A percentile compares a stretch with the other conserved stretches of the same genome.
Conservation (phyloP, 2,329 filamentous ascomycete species). For the Scedosporium apiospermum region DNA sequence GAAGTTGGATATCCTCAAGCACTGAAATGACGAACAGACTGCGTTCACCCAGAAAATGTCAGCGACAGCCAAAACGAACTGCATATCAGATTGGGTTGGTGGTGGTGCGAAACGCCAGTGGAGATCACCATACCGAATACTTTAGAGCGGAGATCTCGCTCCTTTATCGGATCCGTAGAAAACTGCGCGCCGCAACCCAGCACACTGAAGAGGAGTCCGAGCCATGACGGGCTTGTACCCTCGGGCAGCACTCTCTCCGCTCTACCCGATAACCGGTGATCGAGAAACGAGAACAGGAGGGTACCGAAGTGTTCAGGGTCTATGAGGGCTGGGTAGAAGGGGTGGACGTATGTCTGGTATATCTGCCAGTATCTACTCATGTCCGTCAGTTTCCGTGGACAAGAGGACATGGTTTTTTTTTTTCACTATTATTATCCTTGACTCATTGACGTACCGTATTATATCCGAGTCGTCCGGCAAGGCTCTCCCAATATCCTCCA, state of each 20-base stretch:
- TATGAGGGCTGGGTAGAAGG: constrained; percentile 2
- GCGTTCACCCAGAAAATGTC: neutral
- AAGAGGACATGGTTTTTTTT: too few species aligned
- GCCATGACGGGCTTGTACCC: neutral
- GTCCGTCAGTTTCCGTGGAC: neutral
- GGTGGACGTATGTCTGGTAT: neutral
- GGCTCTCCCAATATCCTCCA: neutral
- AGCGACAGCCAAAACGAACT: neutral
- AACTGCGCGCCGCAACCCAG: constrained; percentile 3
- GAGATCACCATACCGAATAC: neutral
- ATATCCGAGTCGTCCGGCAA: constrained; percentile 2
- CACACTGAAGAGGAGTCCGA: constrained; percentile 1
- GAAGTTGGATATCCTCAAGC: constrained; percentile 2
- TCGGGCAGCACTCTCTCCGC: neutral
- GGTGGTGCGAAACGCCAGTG: neutral
- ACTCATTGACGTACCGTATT: neutral
- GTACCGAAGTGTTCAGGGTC: neutral
- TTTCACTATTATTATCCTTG: neutral
- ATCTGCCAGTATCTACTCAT: constrained; percentile 2
- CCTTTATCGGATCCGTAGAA: constrained; percentile 2
- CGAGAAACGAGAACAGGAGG: neutral
- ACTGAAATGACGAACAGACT: constrained; percentile 3
- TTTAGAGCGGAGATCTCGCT: constrained; percentile 4
- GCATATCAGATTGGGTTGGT: neutral
- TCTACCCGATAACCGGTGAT: neutral